Percentiles rank a stretch among this genome's conserved stretches.
These are phyloP conservation scores for Penicillium roqueforti DNA, from an alignment of 495 filamentous ascomycete species.

Conservation along the genomic window DNA sequence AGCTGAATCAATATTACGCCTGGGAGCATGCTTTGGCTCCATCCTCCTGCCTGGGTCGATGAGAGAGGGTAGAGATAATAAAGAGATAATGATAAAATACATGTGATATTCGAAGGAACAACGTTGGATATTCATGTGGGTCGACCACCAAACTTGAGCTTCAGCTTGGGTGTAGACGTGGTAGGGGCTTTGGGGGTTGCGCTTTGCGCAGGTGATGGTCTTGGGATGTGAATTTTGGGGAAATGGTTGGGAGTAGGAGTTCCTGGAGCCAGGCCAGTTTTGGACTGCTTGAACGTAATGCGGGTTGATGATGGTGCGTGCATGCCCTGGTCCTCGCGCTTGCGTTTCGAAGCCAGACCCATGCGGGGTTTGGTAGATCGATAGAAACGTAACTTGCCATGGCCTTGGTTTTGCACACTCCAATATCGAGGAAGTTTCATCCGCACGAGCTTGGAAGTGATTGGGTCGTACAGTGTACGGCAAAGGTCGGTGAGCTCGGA, in stretches of 20 bases:
- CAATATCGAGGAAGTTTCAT: conserved; percentile 71
- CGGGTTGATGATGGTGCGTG: conserved; percentile 35
- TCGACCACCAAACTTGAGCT: conserved; percentile 41
- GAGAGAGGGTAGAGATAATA: conserved; percentile 1
- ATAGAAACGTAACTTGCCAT: conserved; percentile 41
- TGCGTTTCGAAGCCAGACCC: conserved; percentile 35
- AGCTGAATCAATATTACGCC: conserved; percentile 11
- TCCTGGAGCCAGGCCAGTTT: conserved; percentile 19
- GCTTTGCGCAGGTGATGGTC: conserved; percentile 23
- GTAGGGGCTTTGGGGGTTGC: conserved; percentile 18
- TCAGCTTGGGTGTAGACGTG: conserved; percentile 36
- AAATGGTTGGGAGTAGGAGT: conserved; percentile 23
- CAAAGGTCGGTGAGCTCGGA: conserved; percentile 75
- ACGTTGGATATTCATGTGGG: conserved; percentile 25
- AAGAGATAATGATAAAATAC: conserved; percentile 19
- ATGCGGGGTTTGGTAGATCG: conserved; percentile 33
- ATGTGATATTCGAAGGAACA: conserved; percentile 12
- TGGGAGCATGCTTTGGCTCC: conserved; percentile 13
- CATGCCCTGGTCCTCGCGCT: conserved; percentile 42
- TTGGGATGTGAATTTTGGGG: conserved; percentile 41
- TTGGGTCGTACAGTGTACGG: conserved; percentile 63
- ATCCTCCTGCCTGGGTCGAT: not conserved
- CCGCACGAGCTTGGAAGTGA: conserved; percentile 56
- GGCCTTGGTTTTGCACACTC: conserved; percentile 58
- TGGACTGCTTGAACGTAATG: conserved; percentile 46